Evolutionary conservation across 345 rosid genomes (phyloP).

Genomic region (Lagerstroemia speciosa): DNA sequence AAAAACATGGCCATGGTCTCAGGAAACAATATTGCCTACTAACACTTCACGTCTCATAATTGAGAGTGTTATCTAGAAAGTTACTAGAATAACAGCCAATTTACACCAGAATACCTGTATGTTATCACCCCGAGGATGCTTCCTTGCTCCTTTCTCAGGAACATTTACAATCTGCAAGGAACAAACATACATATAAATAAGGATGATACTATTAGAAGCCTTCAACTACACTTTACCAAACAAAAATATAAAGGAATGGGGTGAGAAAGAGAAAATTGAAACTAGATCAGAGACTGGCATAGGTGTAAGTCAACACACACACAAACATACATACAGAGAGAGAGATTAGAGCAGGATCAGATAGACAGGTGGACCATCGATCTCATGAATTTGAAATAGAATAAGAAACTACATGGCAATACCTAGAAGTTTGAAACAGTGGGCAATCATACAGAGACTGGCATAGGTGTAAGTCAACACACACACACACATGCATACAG

Average conservation of each 20-base stretch:
- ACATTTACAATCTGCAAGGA: constrained; percentile 72
- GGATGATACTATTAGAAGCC: not conserved
- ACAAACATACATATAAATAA: constrained; percentile 8
- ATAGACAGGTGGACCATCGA: not conserved
- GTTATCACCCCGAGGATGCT: constrained; percentile 94
- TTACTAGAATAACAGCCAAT: not conserved
- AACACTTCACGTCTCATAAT: not conserved
- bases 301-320: not conserved
- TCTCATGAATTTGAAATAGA: not conserved
- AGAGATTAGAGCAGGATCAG: too few species aligned
- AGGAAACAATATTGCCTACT: not conserved
- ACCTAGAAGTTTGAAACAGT: not conserved
- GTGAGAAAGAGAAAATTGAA: not conserved
- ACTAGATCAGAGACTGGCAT: not conserved
- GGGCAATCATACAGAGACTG: constrained; percentile 1
- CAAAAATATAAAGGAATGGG: not conserved
- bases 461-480: not conserved
- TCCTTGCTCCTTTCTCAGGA: constrained; percentile 98
- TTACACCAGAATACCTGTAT: constrained; percentile 51
- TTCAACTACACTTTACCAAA: not conserved
- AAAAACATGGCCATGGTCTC: not conserved
- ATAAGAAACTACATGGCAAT: not conserved
- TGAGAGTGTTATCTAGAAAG: not conserved
- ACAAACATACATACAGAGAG: too few species aligned
- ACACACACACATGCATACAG: too few species aligned